phyloP scores from a whole-genome alignment of 2,329 filamentous ascomycete species.

The Stromatinia cepivora region DNA sequence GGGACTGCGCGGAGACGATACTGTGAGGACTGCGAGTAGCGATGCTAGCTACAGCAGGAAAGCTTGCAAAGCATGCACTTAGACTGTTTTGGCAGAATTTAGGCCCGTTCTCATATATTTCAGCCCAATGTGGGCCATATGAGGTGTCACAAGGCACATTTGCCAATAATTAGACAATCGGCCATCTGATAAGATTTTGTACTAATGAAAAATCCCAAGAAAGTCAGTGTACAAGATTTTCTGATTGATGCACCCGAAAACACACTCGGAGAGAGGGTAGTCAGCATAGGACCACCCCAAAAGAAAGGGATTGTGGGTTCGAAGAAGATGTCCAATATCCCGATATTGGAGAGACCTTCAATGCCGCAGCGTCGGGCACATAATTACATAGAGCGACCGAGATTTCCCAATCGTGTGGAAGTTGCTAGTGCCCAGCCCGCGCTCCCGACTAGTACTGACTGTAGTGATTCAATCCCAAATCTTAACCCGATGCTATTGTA shows the following conservation, averaged over 20 bases:
- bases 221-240: background rate
- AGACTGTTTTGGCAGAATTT: background rate
- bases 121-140: background rate
- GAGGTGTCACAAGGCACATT: background rate
- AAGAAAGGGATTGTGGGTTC: background rate
- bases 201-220: background rate
- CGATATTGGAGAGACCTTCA: background rate
- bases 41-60: background rate
- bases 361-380: background rate
- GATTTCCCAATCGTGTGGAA: background rate
- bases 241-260: background rate
- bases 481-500: background rate
- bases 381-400: background rate
- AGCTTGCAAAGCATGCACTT: background rate
- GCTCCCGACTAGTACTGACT: background rate
- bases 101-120: background rate
- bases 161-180: background rate
- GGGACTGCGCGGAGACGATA: background rate
- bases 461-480: background rate
- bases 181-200: no score
- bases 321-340: background rate
- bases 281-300: background rate
- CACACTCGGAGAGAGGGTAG: background rate
- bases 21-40: background rate
- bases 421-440: background rate